Base-by-base conservation (phyloP, 1,284 basidiomycete species). In the Vanrija sp. region DNA sequence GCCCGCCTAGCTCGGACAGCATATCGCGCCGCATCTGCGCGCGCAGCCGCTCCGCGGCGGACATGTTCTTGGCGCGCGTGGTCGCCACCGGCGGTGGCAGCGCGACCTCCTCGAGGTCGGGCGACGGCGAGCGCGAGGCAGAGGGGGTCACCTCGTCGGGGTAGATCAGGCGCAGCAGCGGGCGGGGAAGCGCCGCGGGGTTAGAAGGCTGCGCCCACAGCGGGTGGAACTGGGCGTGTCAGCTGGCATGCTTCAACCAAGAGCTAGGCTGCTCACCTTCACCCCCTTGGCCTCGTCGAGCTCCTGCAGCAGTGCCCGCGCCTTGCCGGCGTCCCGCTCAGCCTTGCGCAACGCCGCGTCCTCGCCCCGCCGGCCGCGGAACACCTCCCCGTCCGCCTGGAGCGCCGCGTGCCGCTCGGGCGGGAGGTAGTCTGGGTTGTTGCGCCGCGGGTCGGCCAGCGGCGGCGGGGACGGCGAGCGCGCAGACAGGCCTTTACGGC, bases 1-100 rank as follows among this genome's bases (percentile, higher is more conserved):
- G 62, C 5, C 43, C 54, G 14, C 50, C 64, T 0, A 69, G 49
- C 3, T 63, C 56, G 2, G 60, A 60, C 44, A 77, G 57, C 70
- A 75, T 75, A 44, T 77, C 75, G 25, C 67, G 47, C 18, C 72
- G 58, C 67, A 77, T 75, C 52, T 71, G 66, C 39, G 67, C 72
- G 39, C 74, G 59, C 50, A 76, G 49, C 51, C 54, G 64, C 48
- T 71, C 71, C 3, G 75, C 73, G 18, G 64, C 66, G 9, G 64
- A 64, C 14, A 72, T 40, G 49, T 70, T 67, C 26, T 57, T 56
- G 14, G 57, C 56, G 21, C 46, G 34, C 15, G 52, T 39, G 14
- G 28, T 18, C 16, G 46, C 25, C 25, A n/a, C 23, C 28, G 28
- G 12, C 4, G 14, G 14, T 8, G 34, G 19, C 18, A 21, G 26